phyloP scores from a whole-genome alignment of 495 filamentous ascomycete genomes.

The Annulohypoxylon bovei region DNA sequence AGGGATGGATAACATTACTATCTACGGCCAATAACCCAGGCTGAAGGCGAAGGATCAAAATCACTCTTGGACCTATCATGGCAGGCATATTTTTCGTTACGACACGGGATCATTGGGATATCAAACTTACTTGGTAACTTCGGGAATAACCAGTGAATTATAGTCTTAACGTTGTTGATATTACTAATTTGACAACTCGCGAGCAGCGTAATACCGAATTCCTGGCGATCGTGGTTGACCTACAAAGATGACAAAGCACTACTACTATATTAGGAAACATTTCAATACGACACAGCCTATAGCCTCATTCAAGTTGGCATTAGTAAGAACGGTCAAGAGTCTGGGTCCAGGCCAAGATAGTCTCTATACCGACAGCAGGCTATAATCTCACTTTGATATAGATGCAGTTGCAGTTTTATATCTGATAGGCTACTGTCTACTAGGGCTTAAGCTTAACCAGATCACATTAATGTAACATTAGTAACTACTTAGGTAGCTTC shows the following conservation, averaged over 20 bases:
- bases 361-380: neutral
- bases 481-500: neutral
- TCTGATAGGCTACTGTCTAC: neutral
- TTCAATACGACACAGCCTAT: neutral
- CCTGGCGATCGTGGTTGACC: no score
- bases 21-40: neutral
- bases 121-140: neutral
- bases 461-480: neutral
- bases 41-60: neutral
- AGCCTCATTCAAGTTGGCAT: neutral
- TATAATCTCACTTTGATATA: neutral
- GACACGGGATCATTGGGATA: neutral
- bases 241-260: conserved; percentile 9
- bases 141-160: neutral
- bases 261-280: neutral
- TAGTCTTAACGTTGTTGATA: neutral
- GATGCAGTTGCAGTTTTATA: neutral
- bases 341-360: neutral
- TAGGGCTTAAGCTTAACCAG: neutral
- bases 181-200: neutral
- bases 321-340: neutral
- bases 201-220: neutral
- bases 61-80: neutral
- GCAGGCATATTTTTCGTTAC: neutral
- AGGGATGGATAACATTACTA: neutral